phyloP scores from a whole-genome alignment of 1,139 yeast genomes.

The Protomyces gravidus region DNA sequence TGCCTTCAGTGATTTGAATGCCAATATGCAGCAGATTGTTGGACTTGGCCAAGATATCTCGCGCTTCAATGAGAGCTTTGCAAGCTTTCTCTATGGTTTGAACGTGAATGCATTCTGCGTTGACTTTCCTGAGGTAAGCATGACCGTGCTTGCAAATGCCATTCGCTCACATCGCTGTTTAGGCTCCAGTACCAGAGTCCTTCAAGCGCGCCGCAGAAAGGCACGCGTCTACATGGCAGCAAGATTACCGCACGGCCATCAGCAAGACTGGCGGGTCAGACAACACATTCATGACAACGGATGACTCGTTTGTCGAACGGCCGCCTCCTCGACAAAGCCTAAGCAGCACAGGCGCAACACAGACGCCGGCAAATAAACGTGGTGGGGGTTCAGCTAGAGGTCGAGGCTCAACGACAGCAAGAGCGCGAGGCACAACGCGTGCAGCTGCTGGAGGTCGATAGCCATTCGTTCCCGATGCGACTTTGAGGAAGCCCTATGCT shows the following conservation, averaged over 20 bases:
- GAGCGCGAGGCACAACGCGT: neutral
- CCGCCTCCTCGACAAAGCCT: conserved; percentile 26
- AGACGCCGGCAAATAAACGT: neutral
- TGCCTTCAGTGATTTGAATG: conserved; percentile 52
- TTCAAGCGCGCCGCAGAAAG: conserved; percentile 26
- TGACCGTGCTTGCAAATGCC: neutral
- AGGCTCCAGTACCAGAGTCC: conserved; percentile 31
- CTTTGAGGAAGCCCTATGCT: too few species aligned
- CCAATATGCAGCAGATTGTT: conserved; percentile 50
- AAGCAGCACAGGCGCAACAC: neutral
- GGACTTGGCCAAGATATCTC: conserved; percentile 51
- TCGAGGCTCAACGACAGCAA: neutral
- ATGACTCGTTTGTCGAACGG: conserved; percentile 32
- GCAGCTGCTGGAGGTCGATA: neutral
- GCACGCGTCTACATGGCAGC: conserved; percentile 15
- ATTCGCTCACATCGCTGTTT: neutral
- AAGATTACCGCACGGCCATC: neutral
- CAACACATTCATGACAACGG: conserved; percentile 31
- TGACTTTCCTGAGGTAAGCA: conserved; percentile 49
- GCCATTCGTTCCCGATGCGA: neutral
- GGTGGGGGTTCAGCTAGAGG: conserved; percentile 17
- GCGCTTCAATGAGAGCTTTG: conserved; percentile 60
- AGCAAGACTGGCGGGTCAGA: conserved; percentile 7
- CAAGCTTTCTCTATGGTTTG: conserved; percentile 59
- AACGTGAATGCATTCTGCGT: conserved; percentile 68